A percentile compares a stretch with the other conserved stretches of the same genome.
These are phyloP conservation scores for Trichothecium roseum DNA, from an alignment of 2,329 filamentous ascomycete genomes.

Conservation along the genomic window DNA sequence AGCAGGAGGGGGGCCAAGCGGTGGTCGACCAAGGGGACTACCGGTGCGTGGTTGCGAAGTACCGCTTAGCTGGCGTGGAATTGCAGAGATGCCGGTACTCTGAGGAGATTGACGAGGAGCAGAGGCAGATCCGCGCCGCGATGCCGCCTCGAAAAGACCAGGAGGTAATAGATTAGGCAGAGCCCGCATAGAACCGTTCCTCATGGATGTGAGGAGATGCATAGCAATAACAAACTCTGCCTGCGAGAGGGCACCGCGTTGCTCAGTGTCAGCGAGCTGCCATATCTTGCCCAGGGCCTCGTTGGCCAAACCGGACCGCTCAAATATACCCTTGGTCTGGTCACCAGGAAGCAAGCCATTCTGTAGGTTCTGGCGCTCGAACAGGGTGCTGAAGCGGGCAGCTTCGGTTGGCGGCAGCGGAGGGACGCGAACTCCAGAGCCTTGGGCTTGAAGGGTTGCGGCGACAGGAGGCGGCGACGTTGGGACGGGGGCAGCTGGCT, in stretches of 20 bases:
- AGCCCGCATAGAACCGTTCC: slow-evolving; percentile 68
- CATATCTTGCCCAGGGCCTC: slow-evolving; percentile 91
- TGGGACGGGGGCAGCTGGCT: slow-evolving; percentile 21
- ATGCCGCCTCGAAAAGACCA: slow-evolving; percentile 82
- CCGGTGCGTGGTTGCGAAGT: slow-evolving; percentile 51
- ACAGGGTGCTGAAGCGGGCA: slow-evolving; percentile 77
- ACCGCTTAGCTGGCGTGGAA: slow-evolving; percentile 78
- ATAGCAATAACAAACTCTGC: slow-evolving; percentile 98
- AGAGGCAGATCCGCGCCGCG: slow-evolving; percentile 44
- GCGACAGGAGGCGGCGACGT: slow-evolving; percentile 33
- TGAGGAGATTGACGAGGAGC: slow-evolving; percentile 39
- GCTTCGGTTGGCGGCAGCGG: slow-evolving; percentile 82
- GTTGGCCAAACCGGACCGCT: slow-evolving; percentile 81
- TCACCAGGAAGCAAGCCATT: slow-evolving; percentile 69
- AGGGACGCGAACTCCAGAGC: slow-evolving; percentile 71
- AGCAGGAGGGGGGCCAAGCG: slow-evolving; percentile 31
- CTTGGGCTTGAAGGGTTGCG: slow-evolving; percentile 42
- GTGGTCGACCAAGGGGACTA: slow-evolving; percentile 44
- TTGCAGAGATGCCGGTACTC: slow-evolving; percentile 47
- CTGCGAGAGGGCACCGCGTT: slow-evolving; percentile 73
- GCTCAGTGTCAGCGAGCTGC: slow-evolving; percentile 89
- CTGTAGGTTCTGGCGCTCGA: slow-evolving; percentile 76
- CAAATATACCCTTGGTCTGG: slow-evolving; percentile 86
- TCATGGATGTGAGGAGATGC: slow-evolving; percentile 89
- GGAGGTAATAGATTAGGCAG: slow-evolving; percentile 74